Percentiles rank a stretch among this genome's conserved stretches.
Conservation (phyloP, 768 basidiomycete genomes). For the Trametes maxima region DNA sequence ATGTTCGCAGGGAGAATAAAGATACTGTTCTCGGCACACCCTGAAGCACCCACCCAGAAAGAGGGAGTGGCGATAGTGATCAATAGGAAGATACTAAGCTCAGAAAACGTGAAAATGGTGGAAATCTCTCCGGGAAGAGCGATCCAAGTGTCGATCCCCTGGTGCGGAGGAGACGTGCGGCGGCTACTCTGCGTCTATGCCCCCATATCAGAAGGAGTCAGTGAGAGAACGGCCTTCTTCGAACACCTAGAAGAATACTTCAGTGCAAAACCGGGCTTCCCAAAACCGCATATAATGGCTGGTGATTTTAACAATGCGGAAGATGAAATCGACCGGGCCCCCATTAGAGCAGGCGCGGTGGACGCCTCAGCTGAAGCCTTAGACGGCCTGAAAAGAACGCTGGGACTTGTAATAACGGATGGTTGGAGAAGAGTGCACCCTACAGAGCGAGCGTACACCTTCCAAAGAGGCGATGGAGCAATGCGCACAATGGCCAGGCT, state of each 20-base stretch:
- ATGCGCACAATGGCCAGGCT: neutral
- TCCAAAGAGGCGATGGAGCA: neutral
- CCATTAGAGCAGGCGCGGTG: neutral
- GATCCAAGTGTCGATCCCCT: neutral
- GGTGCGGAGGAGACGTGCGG: neutral
- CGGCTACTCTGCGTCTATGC: slow-evolving; percentile 3
- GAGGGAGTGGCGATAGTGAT: slow-evolving; percentile 7
- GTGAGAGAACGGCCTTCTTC: neutral
- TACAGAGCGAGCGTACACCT: neutral
- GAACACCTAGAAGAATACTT: neutral
- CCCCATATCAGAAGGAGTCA: neutral
- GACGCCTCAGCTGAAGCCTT: neutral
- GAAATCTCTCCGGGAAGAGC: neutral
- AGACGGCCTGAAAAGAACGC: neutral
- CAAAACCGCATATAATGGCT: neutral
- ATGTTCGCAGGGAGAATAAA: neutral
- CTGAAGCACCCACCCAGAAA: neutral
- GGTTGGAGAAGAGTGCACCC: slow-evolving; percentile 1
- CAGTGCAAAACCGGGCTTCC: neutral
- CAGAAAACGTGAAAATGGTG: neutral
- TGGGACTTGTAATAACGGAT: neutral
- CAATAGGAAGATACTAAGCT: neutral
- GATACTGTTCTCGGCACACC: slow-evolving; percentile 3
- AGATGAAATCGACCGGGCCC: neutral
- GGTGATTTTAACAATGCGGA: slow-evolving; percentile 9